Percentiles rank a stretch among this genome's conserved stretches.
Conservation (phyloP, 2,329 filamentous ascomycete species). For the Arachnopeziza araneosa region DNA sequence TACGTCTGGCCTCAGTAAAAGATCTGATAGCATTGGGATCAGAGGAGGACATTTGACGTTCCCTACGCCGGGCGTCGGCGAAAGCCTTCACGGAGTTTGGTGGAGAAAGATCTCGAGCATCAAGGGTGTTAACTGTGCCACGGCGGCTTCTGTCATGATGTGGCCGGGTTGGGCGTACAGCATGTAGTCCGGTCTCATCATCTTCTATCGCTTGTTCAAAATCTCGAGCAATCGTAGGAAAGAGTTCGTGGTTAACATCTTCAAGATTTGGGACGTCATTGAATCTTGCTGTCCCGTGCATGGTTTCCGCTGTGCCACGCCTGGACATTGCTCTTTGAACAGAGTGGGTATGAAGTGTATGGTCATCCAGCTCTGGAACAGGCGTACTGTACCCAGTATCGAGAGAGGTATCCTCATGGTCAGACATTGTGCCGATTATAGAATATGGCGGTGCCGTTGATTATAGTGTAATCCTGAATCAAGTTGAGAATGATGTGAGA, state of each 20-base stretch:
- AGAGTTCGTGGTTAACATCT: conserved; percentile 33
- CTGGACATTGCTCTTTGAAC: conserved; percentile 55
- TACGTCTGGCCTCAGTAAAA: conserved; percentile 80
- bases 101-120: conserved; percentile 70
- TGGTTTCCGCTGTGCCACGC: conserved; percentile 68
- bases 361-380: conserved; percentile 80
- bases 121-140: conserved; percentile 48
- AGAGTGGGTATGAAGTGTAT: conserved; percentile 62
- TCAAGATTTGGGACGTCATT: conserved; percentile 34
- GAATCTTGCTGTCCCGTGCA: conserved; percentile 44
- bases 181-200: conserved; percentile 54
- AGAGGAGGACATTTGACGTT: conserved; percentile 59
- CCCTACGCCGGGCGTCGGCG: conserved; percentile 79
- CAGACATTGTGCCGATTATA: conserved; percentile 57
- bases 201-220: conserved; percentile 79
- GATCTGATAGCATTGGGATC: conserved; percentile 87
- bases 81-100: conserved; percentile 98
- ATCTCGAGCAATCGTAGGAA: conserved; percentile 59
- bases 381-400: conserved; percentile 66
- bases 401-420: conserved; percentile 53
- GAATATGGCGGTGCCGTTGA: neutral
- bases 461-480: neutral
- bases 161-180: conserved; percentile 24
- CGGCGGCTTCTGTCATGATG: conserved; percentile 41
- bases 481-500: neutral